Base-by-base conservation (phyloP, 768 basidiomycete genomes). In the Coprinopsis cinerea region DNA sequence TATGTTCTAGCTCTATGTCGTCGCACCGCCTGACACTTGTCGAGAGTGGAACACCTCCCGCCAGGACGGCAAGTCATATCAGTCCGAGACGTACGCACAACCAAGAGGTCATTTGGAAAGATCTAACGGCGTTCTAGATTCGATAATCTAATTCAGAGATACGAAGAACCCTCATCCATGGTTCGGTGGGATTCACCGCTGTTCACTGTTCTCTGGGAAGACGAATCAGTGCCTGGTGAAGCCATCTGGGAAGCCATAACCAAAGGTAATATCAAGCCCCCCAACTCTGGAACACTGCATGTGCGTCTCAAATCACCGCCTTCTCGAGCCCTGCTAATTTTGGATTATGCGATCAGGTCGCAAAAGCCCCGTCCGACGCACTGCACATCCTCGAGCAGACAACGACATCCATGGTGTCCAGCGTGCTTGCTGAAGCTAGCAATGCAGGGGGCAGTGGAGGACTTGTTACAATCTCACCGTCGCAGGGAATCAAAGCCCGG, bases 131-230 rank as follows among this genome's bases (percentile, higher is more conserved):
- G 23, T 9, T 17, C 34, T 26, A 93, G 91, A 6, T 77, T 96
- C 28, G 88, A 92, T 40, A 93, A 92, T 63, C 78, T 99, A 2
- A 66, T 98, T 28, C 73, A 85, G 60, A 77, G 95, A 44, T 98
- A 83, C 58, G 96, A 99, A 68, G 96, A 98, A 59, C 96, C 96
- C 0, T 93, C 91, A 0, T 94, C 93, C 3, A 94, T 94, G 87
- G 94, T 90, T n/a, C 82, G 95, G 43, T 99, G 95, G 95, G 95
- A 99, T 65, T 89, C 95, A 0, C 95, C 96, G 0, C 76, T 98
- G 35, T 89, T 96, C 64, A 92, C 89, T 1, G 69, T 96, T 1
- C 68, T 83, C 3, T 91, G 85, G 79, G 75, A 78, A 24, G 91
- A 92, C 52, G 71, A 79, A 14, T 71, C 74, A 24, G 64, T 85